Percentiles rank a stretch among this genome's conserved stretches.
Conservation (phyloP, 306 rosid species). For the Boehmeria nivea region DNA sequence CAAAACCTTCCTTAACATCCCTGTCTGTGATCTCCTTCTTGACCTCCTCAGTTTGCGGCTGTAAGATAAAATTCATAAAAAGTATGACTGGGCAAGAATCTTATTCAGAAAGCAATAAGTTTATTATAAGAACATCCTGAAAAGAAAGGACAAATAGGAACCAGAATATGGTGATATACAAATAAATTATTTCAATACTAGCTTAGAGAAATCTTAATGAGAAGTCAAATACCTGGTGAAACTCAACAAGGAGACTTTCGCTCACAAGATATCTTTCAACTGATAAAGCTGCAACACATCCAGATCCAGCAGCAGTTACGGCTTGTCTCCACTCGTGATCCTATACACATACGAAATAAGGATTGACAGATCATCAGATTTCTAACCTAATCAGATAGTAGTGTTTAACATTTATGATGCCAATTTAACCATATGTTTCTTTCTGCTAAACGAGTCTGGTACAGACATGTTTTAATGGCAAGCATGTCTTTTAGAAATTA, state of each 20-base stretch:
- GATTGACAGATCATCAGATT: too few species aligned
- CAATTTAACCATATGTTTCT: neutral
- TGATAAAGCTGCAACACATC: slow-evolving; percentile 89
- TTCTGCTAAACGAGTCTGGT: too few species aligned
- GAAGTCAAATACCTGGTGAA: slow-evolving; percentile 70
- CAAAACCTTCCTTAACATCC: slow-evolving; percentile 84
- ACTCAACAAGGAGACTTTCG: slow-evolving; percentile 70
- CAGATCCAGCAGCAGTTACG: slow-evolving; percentile 94
- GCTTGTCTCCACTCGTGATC: slow-evolving; percentile 99
- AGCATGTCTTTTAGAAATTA: too few species aligned
- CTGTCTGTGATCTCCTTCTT: slow-evolving; percentile 76
- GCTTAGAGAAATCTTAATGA: neutral
- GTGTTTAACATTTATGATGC: too few species aligned
- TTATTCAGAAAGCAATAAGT: neutral
- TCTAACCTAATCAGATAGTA: too few species aligned
- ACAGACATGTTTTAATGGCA: too few species aligned
- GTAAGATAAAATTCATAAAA: slow-evolving; percentile 33
- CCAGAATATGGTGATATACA: neutral
- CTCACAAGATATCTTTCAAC: slow-evolving; percentile 93
- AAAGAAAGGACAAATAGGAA: neutral
- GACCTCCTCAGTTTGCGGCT: slow-evolving; percentile 84
- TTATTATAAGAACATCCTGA: too few species aligned
- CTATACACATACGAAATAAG: slow-evolving; percentile 29
- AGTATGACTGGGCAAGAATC: too few species aligned
- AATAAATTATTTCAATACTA: neutral